Percentiles rank a stretch among this genome's conserved stretches.
These are phyloP conservation scores for Wakefieldia striispora DNA, from an alignment of 768 basidiomycete species.

Conservation along the genomic window DNA sequence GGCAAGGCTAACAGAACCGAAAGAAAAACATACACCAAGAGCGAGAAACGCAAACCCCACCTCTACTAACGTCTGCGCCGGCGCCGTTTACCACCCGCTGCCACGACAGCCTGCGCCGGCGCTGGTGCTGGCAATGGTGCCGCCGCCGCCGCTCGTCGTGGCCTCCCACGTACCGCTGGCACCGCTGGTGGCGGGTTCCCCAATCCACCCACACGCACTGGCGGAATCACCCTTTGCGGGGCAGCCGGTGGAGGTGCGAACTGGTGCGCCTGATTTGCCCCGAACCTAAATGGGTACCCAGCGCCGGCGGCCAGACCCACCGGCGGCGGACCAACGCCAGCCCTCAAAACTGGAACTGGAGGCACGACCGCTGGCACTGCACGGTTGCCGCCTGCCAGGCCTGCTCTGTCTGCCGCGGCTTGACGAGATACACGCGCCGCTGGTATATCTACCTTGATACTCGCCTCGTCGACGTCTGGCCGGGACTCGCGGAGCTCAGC, in stretches of 20 bases:
- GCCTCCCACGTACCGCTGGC: neutral
- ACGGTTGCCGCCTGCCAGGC: too few species aligned
- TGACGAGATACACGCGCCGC: constrained; percentile 5
- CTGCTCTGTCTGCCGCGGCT: too few species aligned
- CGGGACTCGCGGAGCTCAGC: constrained; percentile 57
- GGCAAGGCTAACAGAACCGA: neutral
- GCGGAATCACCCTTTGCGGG: neutral
- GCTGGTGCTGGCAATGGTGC: neutral
- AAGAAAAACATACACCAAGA: neutral
- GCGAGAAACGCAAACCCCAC: neutral
- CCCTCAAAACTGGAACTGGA: neutral
- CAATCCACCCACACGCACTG: neutral
- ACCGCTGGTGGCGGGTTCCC: neutral
- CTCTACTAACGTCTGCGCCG: constrained; percentile 9
- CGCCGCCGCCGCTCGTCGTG: neutral
- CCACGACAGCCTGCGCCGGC: neutral
- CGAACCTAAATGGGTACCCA: constrained; percentile 14
- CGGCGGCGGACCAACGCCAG: constrained; percentile 7
- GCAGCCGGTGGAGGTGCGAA: neutral
- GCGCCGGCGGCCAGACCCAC: neutral
- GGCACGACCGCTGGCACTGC: neutral
- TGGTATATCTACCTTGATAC: constrained; percentile 66
- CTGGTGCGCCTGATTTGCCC: constrained; percentile 11
- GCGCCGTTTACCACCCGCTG: constrained; percentile 5
- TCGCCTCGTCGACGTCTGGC: constrained; percentile 60